phyloP scores from a whole-genome alignment of 768 basidiomycete species.

The Termitomyces heimii region DNA sequence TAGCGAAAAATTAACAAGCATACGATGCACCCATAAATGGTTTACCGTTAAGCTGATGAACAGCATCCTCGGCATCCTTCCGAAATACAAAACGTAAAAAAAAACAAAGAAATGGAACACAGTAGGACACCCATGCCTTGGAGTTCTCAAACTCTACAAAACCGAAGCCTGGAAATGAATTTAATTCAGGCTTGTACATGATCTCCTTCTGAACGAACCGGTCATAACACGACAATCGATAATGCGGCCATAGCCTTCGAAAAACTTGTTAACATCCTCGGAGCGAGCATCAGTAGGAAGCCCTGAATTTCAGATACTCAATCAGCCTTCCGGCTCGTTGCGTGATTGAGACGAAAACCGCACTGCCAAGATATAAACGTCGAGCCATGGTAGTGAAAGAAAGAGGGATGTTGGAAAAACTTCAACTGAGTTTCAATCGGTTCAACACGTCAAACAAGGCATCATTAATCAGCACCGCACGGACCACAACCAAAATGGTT shows the following conservation, averaged over 20 bases:
- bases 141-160: slow-evolving; percentile 94
- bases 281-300: slow-evolving; percentile 79
- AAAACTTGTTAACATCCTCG: slow-evolving; percentile 83
- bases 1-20: slow-evolving; percentile 9
- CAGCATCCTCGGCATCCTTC: slow-evolving; percentile 93
- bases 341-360: slow-evolving; percentile 17
- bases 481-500: not conserved
- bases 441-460: slow-evolving; percentile 28
- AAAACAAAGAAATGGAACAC: not conserved
- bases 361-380: slow-evolving; percentile 85
- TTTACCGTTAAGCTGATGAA: slow-evolving; percentile 83
- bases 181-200: slow-evolving; percentile 14
- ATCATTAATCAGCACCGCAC: slow-evolving; percentile 5
- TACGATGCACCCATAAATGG: slow-evolving; percentile 86
- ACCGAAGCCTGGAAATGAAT: slow-evolving; percentile 66
- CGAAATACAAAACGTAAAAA: slow-evolving; percentile 10
- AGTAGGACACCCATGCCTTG: slow-evolving; percentile 40
- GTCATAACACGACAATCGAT: slow-evolving; percentile 94
- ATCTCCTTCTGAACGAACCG: slow-evolving; percentile 41
- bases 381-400: slow-evolving; percentile 59
- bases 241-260: slow-evolving; percentile 86
- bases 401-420: slow-evolving; percentile 22
- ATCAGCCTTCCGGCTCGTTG: not conserved
- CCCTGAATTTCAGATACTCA: slow-evolving; percentile 34
- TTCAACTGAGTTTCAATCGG: slow-evolving; percentile 41